A percentile compares a stretch with the other conserved stretches of the same genome.
Evolutionary conservation across 140 eudicot species (phyloP).

Genomic region (Ambrosia hybrid): DNA sequence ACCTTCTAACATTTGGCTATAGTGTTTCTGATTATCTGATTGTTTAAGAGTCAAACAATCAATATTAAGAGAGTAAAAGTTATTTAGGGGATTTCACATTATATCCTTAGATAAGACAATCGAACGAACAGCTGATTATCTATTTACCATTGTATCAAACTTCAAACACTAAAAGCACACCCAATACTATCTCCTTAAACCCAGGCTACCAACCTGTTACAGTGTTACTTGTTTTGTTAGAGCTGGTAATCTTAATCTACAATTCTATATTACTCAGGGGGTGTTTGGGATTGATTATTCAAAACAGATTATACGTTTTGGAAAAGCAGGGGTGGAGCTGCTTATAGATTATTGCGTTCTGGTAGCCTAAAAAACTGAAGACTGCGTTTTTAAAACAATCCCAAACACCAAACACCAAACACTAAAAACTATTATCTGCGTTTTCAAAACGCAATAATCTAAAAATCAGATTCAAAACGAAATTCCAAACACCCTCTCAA

Average conservation of each 20-base stretch:
- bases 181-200: neutral
- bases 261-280: neutral
- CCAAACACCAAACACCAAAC: too few species aligned
- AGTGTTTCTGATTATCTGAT: neutral
- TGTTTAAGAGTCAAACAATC: neutral
- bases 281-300: too few species aligned
- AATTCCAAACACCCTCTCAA: too few species aligned
- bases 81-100: neutral
- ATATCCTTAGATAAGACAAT: neutral
- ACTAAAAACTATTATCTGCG: too few species aligned
- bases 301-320: too few species aligned
- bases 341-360: too few species aligned
- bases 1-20: neutral
- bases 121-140: neutral
- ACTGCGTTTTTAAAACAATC: too few species aligned
- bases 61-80: neutral
- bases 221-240: neutral
- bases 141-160: neutral
- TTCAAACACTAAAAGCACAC: neutral
- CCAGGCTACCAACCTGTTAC: neutral
- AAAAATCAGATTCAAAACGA: too few species aligned
- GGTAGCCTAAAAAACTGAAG: too few species aligned
- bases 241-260: neutral
- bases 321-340: too few species aligned
- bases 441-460: too few species aligned